Evolutionary conservation across 805 yeast genomes (phyloP).

Genomic region (Starmerella floris): DNA sequence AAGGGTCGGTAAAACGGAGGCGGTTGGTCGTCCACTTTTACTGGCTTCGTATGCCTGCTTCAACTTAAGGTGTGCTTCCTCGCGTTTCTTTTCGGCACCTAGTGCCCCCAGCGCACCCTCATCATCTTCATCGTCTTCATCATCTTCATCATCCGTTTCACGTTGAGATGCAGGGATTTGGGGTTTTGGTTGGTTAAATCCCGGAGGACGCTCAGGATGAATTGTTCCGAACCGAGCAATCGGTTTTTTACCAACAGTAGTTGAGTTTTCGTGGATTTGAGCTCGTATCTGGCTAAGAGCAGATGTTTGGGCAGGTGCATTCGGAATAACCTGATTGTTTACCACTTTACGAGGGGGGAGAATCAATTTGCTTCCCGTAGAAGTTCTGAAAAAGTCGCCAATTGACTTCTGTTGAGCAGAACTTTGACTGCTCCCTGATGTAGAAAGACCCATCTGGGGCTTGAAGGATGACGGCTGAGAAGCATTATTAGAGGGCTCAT

Average conservation of each 20-base stretch:
- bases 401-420: conserved; percentile 4
- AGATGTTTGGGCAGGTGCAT: conserved; percentile 4
- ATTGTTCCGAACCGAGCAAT: neutral
- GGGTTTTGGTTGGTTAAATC: conserved; percentile 29
- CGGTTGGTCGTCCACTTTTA: conserved; percentile 3
- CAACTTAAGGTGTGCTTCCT: conserved; percentile 11
- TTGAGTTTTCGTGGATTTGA: neutral
- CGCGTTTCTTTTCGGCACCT: conserved; percentile 13
- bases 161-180: conserved; percentile 25
- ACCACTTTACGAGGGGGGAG: conserved; percentile 4
- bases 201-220: conserved; percentile 37
- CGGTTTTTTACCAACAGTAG: neutral
- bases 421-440: neutral
- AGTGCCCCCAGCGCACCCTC: conserved; percentile 23
- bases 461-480: neutral
- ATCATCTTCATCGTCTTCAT: conserved; percentile 32
- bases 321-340: conserved; percentile 10
- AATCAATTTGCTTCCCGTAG: neutral
- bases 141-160: conserved; percentile 31
- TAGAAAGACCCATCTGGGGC: neutral
- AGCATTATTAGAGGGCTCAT: neutral
- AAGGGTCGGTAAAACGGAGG: neutral
- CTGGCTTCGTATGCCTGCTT: conserved; percentile 10
- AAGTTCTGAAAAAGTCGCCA: conserved; percentile 11
- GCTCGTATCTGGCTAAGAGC: conserved; percentile 5